phyloP scores from a whole-genome alignment of 257 asterid genomes.

The Primulina eburnea region DNA sequence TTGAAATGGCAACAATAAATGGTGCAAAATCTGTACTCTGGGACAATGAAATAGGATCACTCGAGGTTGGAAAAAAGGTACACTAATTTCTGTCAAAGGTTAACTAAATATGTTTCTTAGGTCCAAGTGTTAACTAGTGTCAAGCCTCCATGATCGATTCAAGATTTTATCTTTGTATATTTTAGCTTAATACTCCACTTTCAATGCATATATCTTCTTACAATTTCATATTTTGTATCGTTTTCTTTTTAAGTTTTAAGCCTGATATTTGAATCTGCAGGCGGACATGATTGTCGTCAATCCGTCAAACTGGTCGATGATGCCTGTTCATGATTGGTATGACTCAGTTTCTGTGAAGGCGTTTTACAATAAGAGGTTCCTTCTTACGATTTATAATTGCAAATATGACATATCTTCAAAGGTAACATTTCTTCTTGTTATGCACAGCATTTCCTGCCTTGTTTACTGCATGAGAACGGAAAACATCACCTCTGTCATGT shows the following conservation, averaged over 20 bases:
- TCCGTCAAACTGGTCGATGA: slow-evolving; percentile 73
- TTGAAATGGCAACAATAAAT: slow-evolving; percentile 64
- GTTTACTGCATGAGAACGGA: slow-evolving; percentile 78
- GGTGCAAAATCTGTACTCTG: slow-evolving; percentile 72
- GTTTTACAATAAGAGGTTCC: not conserved
- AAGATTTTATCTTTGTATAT: no score
- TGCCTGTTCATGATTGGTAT: slow-evolving; percentile 71
- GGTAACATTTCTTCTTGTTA: slow-evolving; percentile 10
- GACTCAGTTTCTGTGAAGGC: slow-evolving; percentile 12
- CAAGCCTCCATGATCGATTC: no score
- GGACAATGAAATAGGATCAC: slow-evolving; percentile 81
- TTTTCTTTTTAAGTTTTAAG: not conserved
- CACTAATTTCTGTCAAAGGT: not conserved
- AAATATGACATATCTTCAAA: no score
- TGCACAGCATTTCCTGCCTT: slow-evolving; percentile 88
- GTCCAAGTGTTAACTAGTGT: not conserved
- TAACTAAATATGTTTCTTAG: not conserved
- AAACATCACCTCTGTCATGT: slow-evolving; percentile 62
- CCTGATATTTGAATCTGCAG: slow-evolving; percentile 31
- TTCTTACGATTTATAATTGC: no score
- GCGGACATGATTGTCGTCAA: slow-evolving; percentile 70
- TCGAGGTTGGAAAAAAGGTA: slow-evolving; percentile 80
- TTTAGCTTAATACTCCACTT: not conserved
- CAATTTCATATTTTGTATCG: not conserved
- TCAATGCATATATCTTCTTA: not conserved